A percentile compares a stretch with the other conserved stretches of the same genome.
Conservation (phyloP, 805 yeast genomes). For the Jamesozyma piceae region DNA sequence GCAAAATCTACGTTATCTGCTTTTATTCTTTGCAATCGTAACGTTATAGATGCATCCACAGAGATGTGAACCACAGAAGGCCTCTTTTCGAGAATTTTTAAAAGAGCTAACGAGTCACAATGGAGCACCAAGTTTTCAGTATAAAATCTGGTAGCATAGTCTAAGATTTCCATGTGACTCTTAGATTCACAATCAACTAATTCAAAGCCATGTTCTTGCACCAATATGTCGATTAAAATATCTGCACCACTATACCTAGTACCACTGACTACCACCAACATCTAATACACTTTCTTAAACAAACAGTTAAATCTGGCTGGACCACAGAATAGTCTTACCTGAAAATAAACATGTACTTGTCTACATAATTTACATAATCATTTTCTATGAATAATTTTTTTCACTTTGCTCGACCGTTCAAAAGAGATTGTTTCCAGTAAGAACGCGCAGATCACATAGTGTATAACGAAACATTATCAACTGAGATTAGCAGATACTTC, state of each 20-base stretch:
- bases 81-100: slow-evolving; percentile 46
- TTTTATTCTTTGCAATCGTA: slow-evolving; percentile 31
- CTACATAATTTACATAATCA: too few species aligned
- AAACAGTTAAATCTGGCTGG: neutral
- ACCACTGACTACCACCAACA: slow-evolving; percentile 26
- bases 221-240: slow-evolving; percentile 12
- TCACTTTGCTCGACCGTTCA: too few species aligned
- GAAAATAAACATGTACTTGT: too few species aligned
- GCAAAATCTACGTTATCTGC: slow-evolving; percentile 12
- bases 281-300: too few species aligned
- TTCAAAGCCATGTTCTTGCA: slow-evolving; percentile 11
- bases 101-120: slow-evolving; percentile 34
- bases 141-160: slow-evolving; percentile 62
- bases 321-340: neutral
- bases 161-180: slow-evolving; percentile 37
- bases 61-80: slow-evolving; percentile 80
- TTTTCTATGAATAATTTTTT: too few species aligned
- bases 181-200: slow-evolving; percentile 7
- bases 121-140: slow-evolving; percentile 48
- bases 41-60: slow-evolving; percentile 58
- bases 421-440: too few species aligned
- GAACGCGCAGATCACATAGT: too few species aligned
- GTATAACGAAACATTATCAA: too few species aligned
- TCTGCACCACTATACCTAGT: slow-evolving; percentile 21
- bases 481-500: too few species aligned